phyloP scores from a whole-genome alignment of 129 eudicot genomes.

The Artemisia annua region DNA sequence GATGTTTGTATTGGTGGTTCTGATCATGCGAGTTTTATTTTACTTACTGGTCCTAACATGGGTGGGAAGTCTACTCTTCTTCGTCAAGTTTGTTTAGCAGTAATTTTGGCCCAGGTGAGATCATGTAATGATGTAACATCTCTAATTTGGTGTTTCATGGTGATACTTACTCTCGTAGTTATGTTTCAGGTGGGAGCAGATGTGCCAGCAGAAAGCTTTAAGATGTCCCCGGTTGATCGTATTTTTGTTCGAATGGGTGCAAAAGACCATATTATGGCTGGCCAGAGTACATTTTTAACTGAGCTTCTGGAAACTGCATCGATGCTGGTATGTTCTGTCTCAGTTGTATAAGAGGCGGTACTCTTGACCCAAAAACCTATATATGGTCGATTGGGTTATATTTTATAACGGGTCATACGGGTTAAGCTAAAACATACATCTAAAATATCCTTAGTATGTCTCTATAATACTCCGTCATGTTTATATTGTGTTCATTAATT shows the following conservation, averaged over 20 bases:
- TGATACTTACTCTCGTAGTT: slow-evolving; percentile 1
- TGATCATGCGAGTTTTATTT: slow-evolving; percentile 62
- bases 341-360: not conserved
- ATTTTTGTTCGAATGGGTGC: slow-evolving; percentile 99
- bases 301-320: slow-evolving; percentile 97
- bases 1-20: slow-evolving; percentile 83
- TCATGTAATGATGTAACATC: slow-evolving; percentile 14
- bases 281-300: slow-evolving; percentile 94
- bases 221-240: slow-evolving; percentile 78
- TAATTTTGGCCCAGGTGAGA: slow-evolving; percentile 71
- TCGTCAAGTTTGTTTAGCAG: slow-evolving; percentile 74
- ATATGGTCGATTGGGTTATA: too few species aligned
- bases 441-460: too few species aligned
- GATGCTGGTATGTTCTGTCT: slow-evolving; percentile 70
- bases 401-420: too few species aligned
- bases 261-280: slow-evolving; percentile 98
- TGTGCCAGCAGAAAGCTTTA: slow-evolving; percentile 89
- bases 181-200: slow-evolving; percentile 84
- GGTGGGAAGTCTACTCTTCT: slow-evolving; percentile 99
- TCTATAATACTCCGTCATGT: too few species aligned
- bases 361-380: too few species aligned
- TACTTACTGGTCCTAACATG: slow-evolving; percentile 99
- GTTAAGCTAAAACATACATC: too few species aligned
- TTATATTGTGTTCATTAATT: too few species aligned
- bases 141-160: slow-evolving; percentile 11